Evolutionary conservation across 768 basidiomycete species (phyloP), one percentile per base, ranked within the genome.

Genomic region (Leccinum aurantiacum): DNA sequence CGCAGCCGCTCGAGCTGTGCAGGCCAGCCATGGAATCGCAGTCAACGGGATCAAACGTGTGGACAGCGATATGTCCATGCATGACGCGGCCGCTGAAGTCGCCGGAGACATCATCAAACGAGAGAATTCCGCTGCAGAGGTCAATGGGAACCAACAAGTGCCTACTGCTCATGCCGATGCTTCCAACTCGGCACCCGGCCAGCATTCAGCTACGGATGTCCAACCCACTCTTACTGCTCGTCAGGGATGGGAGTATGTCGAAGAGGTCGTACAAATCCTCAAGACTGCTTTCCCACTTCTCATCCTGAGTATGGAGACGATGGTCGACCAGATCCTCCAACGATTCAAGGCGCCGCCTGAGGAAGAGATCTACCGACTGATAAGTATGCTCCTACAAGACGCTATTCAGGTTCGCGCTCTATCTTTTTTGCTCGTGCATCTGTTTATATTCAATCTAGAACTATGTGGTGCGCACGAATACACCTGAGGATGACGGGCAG

Each of bases 261-360:
- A 99, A 22, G 97, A 98, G 69, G 86, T 98, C 59, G 85, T 95
- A 46, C 90, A 95, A 70, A 87, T 93, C 38, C 80, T 98, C 67
- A 98, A 99, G 77, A 97, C 96, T 0, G 89, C 93, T 0, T 97
- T 95, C 80, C 97, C 97, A 0, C 82, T 99, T 7, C 82, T 99
- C 35, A 92, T 96, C 31, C 79, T 98, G 22, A 97, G 94, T 58
- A 81, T 99, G 81, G 97, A 99, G 77, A 95, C 93, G 15, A 90
- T 98, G 83, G 90, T 95, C 4, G 97, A 99, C 65, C 95, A 98
- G 74, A 90, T 99, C 63, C 82, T 86, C 22, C 84, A 87, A 60
- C 85, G 94, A 54, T 96, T 98, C 78, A 96, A 97, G 72, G 85
- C 90, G 2, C 81, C 84, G 1, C 82, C 86, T 2, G 97, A 99